These are phyloP conservation scores for Fulvia fulva DNA, from an alignment of 2,329 filamentous ascomycete species.

Conservation along the genomic window DNA sequence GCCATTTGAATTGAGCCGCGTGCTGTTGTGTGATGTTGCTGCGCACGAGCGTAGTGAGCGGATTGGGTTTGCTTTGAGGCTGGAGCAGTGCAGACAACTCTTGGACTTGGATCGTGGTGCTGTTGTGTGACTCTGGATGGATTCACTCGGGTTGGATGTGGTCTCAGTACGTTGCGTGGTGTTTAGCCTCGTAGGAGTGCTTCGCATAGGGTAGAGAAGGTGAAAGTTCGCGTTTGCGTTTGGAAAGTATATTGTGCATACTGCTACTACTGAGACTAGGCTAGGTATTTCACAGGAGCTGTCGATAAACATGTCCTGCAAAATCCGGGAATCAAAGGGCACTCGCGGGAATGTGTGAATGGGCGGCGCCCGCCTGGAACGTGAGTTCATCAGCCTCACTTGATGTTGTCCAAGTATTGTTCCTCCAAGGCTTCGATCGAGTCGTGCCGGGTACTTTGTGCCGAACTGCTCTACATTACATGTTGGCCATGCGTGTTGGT, in stretches of 20 bases:
- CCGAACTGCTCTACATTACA: not conserved
- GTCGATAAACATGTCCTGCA: not conserved
- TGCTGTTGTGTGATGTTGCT: not conserved
- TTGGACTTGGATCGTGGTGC: not conserved
- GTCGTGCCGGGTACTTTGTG: not conserved
- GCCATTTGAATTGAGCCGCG: not conserved
- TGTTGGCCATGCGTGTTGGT: not conserved
- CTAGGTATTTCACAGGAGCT: too few species aligned
- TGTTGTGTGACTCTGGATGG: not conserved
- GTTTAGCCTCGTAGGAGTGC: too few species aligned
- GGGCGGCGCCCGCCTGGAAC: not conserved
- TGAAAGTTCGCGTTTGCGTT: too few species aligned
- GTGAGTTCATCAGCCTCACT: not conserved
- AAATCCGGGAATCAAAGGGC: not conserved
- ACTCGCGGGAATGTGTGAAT: not conserved
- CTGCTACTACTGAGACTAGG: too few species aligned
- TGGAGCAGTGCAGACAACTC: not conserved
- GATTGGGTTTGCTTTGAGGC: not conserved
- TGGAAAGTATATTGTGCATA: too few species aligned
- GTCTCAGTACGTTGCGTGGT: too few species aligned
- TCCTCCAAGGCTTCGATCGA: not conserved
- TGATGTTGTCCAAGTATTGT: not conserved
- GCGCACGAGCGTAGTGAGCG: not conserved
- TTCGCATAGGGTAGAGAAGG: too few species aligned
- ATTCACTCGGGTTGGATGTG: not conserved